Conservation (phyloP, 208 protist genomes). For the Trypanosoma platydactyli region DNA sequence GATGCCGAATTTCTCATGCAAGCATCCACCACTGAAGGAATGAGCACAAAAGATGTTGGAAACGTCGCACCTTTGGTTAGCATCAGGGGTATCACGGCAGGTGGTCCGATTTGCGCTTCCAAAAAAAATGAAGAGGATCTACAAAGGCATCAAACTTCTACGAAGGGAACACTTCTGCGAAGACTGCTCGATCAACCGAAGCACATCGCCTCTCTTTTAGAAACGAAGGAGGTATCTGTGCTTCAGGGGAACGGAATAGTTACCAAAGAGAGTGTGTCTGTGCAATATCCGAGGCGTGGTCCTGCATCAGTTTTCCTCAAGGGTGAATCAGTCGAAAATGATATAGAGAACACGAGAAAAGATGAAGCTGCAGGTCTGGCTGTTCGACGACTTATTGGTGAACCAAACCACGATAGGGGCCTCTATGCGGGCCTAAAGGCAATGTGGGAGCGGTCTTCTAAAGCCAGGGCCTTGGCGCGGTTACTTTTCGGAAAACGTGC, state of each 20-base stretch:
- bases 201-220: not conserved
- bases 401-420: conserved; percentile 65
- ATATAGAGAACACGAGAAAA: not conserved
- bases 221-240: not conserved
- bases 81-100: not conserved
- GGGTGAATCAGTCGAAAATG: too few species aligned
- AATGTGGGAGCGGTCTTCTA: conserved; percentile 3
- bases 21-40: not conserved
- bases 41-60: not conserved
- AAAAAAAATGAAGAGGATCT: not conserved
- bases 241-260: not conserved
- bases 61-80: not conserved
- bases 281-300: not conserved
- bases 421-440: conserved; percentile 43
- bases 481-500: conserved; percentile 25
- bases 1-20: not conserved
- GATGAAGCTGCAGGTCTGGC: not conserved
- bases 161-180: not conserved
- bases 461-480: conserved; percentile 1
- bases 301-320: too few species aligned
- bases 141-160: not conserved
- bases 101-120: not conserved
- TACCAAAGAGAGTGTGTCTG: too few species aligned
- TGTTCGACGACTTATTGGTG: conserved; percentile 37
- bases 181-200: not conserved